Percentiles rank a stretch among this genome's conserved stretches.
phyloP scores from a whole-genome alignment of 768 basidiomycete species.

The Rhizopogon rudus region DNA sequence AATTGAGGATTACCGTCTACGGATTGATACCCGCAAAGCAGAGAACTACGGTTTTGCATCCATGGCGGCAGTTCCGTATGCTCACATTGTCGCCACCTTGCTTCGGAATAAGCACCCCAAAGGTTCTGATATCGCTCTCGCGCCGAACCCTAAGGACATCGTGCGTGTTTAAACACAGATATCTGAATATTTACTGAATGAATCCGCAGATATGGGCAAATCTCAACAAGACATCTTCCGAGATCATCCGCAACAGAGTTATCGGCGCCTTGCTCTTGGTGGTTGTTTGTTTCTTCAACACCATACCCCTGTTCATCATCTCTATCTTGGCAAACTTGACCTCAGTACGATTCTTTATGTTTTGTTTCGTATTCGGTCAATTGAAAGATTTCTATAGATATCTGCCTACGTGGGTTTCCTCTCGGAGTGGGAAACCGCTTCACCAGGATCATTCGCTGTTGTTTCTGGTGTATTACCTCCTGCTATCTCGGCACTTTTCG shows the following conservation, averaged over 20 bases:
- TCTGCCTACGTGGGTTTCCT: constrained; percentile 73
- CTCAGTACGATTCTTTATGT: constrained; percentile 43
- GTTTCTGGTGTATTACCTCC: constrained; percentile 94
- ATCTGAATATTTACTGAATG: neutral
- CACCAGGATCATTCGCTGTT: constrained; percentile 68
- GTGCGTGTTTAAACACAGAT: constrained; percentile 32
- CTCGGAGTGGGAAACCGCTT: constrained; percentile 59
- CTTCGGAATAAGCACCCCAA: constrained; percentile 66
- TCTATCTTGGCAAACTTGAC: constrained; percentile 90
- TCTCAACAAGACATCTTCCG: constrained; percentile 66
- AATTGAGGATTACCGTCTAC: constrained; percentile 66
- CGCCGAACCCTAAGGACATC: constrained; percentile 88
- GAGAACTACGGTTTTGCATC: constrained; percentile 93
- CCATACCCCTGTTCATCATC: constrained; percentile 85
- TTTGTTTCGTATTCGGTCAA: neutral
- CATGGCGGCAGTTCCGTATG: constrained; percentile 84
- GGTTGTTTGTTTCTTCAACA: constrained; percentile 90
- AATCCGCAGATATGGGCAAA: constrained; percentile 79
- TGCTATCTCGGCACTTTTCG: constrained; percentile 80
- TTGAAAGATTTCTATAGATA: constrained; percentile 10
- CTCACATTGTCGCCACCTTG: constrained; percentile 77
- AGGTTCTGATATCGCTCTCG: constrained; percentile 65
- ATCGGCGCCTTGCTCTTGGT: constrained; percentile 78
- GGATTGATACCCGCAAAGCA: constrained; percentile 69
- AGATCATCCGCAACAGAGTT: constrained; percentile 59